phyloP scores from a whole-genome alignment of 2,329 filamentous ascomycete genomes.

The Colletotrichum cereale region DNA sequence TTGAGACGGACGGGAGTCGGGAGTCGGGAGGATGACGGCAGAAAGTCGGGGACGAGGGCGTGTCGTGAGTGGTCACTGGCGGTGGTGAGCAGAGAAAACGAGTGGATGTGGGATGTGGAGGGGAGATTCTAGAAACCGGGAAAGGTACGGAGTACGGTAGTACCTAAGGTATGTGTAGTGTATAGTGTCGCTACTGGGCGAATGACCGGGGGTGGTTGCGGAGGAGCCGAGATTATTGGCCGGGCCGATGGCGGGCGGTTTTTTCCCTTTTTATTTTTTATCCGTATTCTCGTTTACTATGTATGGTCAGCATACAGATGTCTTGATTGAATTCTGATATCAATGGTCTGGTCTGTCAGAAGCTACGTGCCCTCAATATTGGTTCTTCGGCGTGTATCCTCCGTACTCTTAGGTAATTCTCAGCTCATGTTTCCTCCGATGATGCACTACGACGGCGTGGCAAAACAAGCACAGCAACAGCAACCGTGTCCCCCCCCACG shows the following conservation, averaged over 20 bases:
- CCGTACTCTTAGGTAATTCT: background rate
- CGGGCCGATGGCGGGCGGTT: slow-evolving; percentile 19
- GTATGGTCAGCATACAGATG: too few relatives aligned
- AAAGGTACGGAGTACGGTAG: background rate
- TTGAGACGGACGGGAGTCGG: slow-evolving; percentile 1
- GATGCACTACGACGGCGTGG: background rate
- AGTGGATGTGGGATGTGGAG: slow-evolving; percentile 32
- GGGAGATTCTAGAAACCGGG: slow-evolving; percentile 33
- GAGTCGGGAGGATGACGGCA: slow-evolving; percentile 34
- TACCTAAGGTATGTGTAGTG: too few relatives aligned
- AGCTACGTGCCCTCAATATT: background rate
- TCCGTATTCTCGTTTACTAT: background rate
- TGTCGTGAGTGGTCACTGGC: slow-evolving; percentile 19
- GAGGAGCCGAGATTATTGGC: slow-evolving; percentile 33
- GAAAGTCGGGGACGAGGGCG: slow-evolving; percentile 7
- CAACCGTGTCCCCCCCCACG: background rate
- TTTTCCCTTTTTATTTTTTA: background rate
- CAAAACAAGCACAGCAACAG: background rate
- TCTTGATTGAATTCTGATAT: too few relatives aligned
- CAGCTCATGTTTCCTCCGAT: background rate
- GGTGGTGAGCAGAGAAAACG: background rate
- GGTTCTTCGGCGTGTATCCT: too few relatives aligned
- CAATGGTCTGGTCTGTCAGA: too few relatives aligned
- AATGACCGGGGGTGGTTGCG: slow-evolving; percentile 30
- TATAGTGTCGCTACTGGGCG: slow-evolving; percentile 20